Conservation (phyloP, 352 stramenopile genomes). For the Phytophthora brassicae region DNA sequence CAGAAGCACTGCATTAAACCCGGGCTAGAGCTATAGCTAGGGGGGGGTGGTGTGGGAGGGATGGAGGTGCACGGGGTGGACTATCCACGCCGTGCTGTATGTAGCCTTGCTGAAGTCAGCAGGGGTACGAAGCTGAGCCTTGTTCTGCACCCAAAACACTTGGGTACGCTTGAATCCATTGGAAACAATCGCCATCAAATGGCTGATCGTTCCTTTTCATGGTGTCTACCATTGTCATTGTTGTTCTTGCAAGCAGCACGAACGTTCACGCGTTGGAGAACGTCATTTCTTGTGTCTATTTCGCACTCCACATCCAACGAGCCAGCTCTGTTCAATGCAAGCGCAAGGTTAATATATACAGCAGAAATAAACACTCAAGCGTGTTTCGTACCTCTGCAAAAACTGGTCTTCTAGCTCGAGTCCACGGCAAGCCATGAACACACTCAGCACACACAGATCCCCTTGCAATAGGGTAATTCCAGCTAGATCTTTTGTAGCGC, state of each 20-base stretch:
- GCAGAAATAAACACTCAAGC: not conserved
- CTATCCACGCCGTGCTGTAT: conserved; percentile 12
- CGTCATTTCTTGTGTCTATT: not conserved
- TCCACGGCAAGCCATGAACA: conserved; percentile 52
- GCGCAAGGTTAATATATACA: not conserved
- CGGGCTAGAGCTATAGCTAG: not conserved
- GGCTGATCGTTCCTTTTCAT: conserved; percentile 5
- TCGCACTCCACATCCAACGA: conserved; percentile 16
- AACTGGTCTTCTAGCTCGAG: conserved; percentile 59
- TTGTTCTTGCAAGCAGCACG: conserved; percentile 16
- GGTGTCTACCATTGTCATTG: conserved; percentile 8
- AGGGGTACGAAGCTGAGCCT: conserved; percentile 25
- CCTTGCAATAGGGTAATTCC: conserved; percentile 40
- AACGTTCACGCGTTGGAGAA: conserved; percentile 15
- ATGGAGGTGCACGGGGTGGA: conserved; percentile 12
- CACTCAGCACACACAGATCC: conserved; percentile 51
- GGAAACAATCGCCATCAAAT: not conserved
- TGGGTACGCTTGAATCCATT: conserved; percentile 2
- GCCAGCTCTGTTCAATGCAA: conserved; percentile 7
- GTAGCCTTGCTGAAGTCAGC: conserved; percentile 10
- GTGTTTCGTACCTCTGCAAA: conserved; percentile 39
- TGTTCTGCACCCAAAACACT: conserved; percentile 7
- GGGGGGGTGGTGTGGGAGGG: not conserved
- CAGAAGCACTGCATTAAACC: conserved; percentile 1
- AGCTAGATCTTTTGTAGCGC: conserved; percentile 22